A percentile compares a stretch with the other conserved stretches of the same genome.
These are phyloP conservation scores for Umbelopsis ramanniana DNA, from an alignment of 192 early-diverging fungal genomes.

Conservation along the genomic window DNA sequence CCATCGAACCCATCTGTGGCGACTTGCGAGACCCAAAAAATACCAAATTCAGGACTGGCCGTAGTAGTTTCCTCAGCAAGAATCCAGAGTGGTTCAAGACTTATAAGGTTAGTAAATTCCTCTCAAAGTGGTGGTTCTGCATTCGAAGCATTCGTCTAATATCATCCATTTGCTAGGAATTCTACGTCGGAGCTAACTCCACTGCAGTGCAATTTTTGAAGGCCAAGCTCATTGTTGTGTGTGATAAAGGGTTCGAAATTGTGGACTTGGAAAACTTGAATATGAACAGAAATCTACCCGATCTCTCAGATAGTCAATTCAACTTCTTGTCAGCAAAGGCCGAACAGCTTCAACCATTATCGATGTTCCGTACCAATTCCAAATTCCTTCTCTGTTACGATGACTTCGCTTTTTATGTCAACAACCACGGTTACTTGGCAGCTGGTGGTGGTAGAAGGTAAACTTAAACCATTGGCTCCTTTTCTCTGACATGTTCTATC, in stretches of 20 bases:
- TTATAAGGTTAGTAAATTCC: slow-evolving; percentile 26
- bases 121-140: not conserved
- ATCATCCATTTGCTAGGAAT: slow-evolving; percentile 59
- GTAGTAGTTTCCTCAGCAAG: slow-evolving; percentile 29
- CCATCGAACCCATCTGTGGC: slow-evolving; percentile 33
- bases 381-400: slow-evolving; percentile 91
- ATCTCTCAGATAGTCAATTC: slow-evolving; percentile 74
- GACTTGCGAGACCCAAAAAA: slow-evolving; percentile 34
- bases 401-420: slow-evolving; percentile 81
- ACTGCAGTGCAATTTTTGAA: slow-evolving; percentile 83
- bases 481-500: not conserved
- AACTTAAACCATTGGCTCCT: not conserved
- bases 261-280: slow-evolving; percentile 84
- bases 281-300: slow-evolving; percentile 76
- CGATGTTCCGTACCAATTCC: slow-evolving; percentile 76
- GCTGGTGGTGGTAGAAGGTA: slow-evolving; percentile 3
- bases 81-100: slow-evolving; percentile 33
- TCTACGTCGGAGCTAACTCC: slow-evolving; percentile 90
- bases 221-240: slow-evolving; percentile 83
- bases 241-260: slow-evolving; percentile 91
- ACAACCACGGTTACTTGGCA: slow-evolving; percentile 59
- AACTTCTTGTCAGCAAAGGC: slow-evolving; percentile 75
- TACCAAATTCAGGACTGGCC: slow-evolving; percentile 13
- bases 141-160: not conserved
- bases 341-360: slow-evolving; percentile 77